phyloP scores from a whole-genome alignment of 2,329 filamentous ascomycete genomes.

The Rhynchosporium secalis region DNA sequence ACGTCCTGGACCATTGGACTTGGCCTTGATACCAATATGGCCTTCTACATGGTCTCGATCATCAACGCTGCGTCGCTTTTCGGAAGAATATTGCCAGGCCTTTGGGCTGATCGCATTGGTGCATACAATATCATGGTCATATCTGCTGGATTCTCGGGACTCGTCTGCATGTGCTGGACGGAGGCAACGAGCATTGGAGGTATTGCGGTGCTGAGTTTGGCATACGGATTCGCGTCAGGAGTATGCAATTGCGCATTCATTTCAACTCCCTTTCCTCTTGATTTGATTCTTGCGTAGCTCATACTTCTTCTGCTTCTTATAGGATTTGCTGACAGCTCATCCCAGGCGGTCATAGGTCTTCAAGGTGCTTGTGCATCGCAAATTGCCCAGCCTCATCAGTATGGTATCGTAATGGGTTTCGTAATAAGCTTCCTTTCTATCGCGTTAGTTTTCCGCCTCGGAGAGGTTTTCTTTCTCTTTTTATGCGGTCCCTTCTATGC shows the following conservation, averaged over 20 bases:
- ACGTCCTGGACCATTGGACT: constrained; percentile 21
- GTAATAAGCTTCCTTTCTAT: constrained; percentile 30
- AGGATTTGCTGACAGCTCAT: not conserved
- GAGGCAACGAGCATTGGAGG: constrained; percentile 22
- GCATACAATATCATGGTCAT: constrained; percentile 29
- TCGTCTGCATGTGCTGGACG: constrained; percentile 30
- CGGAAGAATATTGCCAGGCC: constrained; percentile 27
- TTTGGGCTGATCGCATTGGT: constrained; percentile 28
- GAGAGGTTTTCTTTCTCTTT: not conserved
- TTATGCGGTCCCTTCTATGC: not conserved
- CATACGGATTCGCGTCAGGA: constrained; percentile 29
- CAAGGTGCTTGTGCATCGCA: constrained; percentile 30
- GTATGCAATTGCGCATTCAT: constrained; percentile 16
- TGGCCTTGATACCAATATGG: constrained; percentile 22
- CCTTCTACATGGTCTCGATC: constrained; percentile 30
- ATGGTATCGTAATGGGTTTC: constrained; percentile 29
- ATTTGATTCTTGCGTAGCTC: not conserved
- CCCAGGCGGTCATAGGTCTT: constrained; percentile 30
- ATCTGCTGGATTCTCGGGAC: constrained; percentile 20
- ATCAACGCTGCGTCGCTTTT: constrained; percentile 29
- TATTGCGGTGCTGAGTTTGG: constrained; percentile 27
- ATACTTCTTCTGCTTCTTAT: not conserved
- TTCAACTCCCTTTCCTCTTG: not conserved
- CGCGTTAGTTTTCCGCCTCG: constrained; percentile 19
- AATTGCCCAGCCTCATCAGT: constrained; percentile 26